Percentiles rank a stretch among this genome's conserved stretches.
Conservation (phyloP, 305 asterid genomes). For the Solanum hybrid region DNA sequence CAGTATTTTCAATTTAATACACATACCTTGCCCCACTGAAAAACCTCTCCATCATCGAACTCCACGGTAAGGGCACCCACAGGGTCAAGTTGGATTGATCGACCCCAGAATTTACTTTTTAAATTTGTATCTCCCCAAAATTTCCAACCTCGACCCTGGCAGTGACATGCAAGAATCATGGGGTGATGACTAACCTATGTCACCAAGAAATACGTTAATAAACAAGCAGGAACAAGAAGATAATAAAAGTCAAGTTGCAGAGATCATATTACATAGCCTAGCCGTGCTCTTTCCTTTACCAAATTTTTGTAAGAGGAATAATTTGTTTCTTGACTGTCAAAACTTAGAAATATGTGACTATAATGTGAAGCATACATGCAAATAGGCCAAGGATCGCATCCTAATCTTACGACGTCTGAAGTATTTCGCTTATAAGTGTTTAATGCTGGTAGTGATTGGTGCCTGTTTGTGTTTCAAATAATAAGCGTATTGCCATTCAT, state of each 20-base stretch:
- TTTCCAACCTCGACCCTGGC: slow-evolving; percentile 18
- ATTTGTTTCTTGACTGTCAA: not conserved
- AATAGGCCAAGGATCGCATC: not conserved
- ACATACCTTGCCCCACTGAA: slow-evolving; percentile 18
- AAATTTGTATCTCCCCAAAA: slow-evolving; percentile 23
- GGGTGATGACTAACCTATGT: slow-evolving; percentile 20
- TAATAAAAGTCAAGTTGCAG: not conserved
- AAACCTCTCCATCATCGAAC: slow-evolving; percentile 26
- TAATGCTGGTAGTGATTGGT: not conserved
- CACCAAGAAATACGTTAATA: not conserved
- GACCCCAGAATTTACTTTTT: slow-evolving; percentile 26
- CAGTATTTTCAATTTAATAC: not conserved
- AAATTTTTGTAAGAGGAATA: not conserved
- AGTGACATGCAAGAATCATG: slow-evolving; percentile 18
- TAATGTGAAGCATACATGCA: not conserved
- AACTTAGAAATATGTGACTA: not conserved
- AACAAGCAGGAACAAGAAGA: not conserved
- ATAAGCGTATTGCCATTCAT: not conserved
- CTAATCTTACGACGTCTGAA: not conserved
- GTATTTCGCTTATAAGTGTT: not conserved
- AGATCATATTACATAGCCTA: not conserved
- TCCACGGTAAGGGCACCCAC: slow-evolving; percentile 22
- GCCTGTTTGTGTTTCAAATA: not conserved
- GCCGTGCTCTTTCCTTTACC: not conserved
- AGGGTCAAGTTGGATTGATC: slow-evolving; percentile 23